phyloP scores from a whole-genome alignment of 352 stramenopile species.

The Vaucheria bursata region DNA sequence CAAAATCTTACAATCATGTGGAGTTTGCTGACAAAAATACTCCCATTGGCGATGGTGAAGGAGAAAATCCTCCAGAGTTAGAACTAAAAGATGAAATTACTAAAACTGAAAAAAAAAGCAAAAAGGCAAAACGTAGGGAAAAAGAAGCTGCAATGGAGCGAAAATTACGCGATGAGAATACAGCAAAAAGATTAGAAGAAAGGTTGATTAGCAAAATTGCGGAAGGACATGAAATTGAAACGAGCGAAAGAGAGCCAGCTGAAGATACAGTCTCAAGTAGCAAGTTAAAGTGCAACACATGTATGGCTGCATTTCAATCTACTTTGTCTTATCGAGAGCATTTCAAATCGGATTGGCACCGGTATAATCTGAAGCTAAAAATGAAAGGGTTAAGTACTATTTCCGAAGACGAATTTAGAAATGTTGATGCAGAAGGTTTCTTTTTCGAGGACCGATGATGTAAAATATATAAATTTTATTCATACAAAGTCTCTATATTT shows the following conservation, averaged over 20 bases:
- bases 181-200: slow-evolving; percentile 32
- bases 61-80: neutral
- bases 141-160: slow-evolving; percentile 55
- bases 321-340: slow-evolving; percentile 59
- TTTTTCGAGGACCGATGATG: slow-evolving; percentile 31
- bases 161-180: slow-evolving; percentile 43
- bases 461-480: neutral
- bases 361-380: slow-evolving; percentile 94
- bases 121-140: slow-evolving; percentile 55
- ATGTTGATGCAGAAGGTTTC: slow-evolving; percentile 45
- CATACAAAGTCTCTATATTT: neutral
- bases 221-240: too few relatives aligned
- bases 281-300: slow-evolving; percentile 68
- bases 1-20: neutral
- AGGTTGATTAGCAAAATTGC: neutral
- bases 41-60: neutral
- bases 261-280: slow-evolving; percentile 32
- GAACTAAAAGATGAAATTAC: slow-evolving; percentile 13
- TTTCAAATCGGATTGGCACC: slow-evolving; percentile 89
- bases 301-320: slow-evolving; percentile 74
- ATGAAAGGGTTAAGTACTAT: slow-evolving; percentile 69
- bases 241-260: neutral
- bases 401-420: slow-evolving; percentile 58
- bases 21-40: neutral
- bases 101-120: slow-evolving; percentile 45